phyloP scores from a whole-genome alignment of 495 filamentous ascomycete genomes.

The Neurospora sp. region DNA sequence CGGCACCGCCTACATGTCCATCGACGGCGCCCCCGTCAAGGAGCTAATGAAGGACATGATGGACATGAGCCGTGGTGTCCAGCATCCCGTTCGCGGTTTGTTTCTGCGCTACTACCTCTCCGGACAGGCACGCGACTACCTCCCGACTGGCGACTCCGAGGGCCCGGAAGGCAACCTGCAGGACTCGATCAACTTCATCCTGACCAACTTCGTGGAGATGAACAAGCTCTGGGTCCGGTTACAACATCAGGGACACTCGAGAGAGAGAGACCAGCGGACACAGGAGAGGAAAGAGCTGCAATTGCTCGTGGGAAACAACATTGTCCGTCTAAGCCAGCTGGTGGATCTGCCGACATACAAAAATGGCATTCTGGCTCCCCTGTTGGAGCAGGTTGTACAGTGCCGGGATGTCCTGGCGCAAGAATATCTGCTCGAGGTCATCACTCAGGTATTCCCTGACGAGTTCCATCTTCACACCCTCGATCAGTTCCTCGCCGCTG shows the following conservation, averaged over 20 bases:
- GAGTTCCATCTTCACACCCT: slow-evolving; percentile 96
- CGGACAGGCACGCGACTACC: slow-evolving; percentile 80
- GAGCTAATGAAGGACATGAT: slow-evolving; percentile 99
- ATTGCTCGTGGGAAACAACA: slow-evolving; percentile 87
- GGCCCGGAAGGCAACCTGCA: slow-evolving; percentile 95
- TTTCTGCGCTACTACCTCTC: slow-evolving; percentile 94
- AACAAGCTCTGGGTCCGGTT: slow-evolving; percentile 98
- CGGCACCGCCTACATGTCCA: slow-evolving; percentile 96
- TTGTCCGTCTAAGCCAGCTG: slow-evolving; percentile 88
- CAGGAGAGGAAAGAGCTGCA: slow-evolving; percentile 93
- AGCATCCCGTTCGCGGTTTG: slow-evolving; percentile 88
- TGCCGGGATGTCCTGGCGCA: slow-evolving; percentile 95
- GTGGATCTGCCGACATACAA: slow-evolving; percentile 93
- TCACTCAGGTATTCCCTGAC: slow-evolving; percentile 98
- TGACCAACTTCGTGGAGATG: slow-evolving; percentile 99
- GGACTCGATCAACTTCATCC: slow-evolving; percentile 91
- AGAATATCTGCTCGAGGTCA: slow-evolving; percentile 94
- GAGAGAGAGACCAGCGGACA: slow-evolving; percentile 84
- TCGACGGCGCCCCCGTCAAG: slow-evolving; percentile 96
- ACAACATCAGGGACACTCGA: slow-evolving; percentile 94
- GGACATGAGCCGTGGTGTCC: slow-evolving; percentile 98
- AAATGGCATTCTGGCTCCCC: slow-evolving; percentile 73
- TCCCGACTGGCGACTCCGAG: slow-evolving; percentile 72
- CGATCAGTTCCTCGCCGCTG: slow-evolving; percentile 85
- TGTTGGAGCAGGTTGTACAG: slow-evolving; percentile 94